A percentile compares a stretch with the other conserved stretches of the same genome.
These are phyloP conservation scores for Juglanconis oblonga DNA, from an alignment of 2,329 filamentous ascomycete species.

Conservation along the genomic window DNA sequence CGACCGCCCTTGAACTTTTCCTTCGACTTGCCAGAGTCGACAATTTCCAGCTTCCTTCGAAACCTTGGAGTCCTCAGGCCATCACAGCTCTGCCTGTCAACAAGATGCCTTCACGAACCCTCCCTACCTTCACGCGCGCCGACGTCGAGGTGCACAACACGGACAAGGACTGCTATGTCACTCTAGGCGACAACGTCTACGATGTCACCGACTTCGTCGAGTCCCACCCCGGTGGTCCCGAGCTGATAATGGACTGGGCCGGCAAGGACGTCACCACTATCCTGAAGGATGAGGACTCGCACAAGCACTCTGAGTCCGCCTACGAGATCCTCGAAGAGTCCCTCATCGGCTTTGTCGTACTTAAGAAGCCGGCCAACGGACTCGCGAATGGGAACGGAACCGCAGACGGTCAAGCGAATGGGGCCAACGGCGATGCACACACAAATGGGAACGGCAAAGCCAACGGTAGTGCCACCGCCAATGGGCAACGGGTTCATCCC, in stretches of 20 bases:
- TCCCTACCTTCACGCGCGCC: constrained; percentile 77
- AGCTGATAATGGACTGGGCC: constrained; percentile 84
- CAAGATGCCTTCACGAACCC: constrained; percentile 72
- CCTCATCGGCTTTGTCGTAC: constrained; percentile 75
- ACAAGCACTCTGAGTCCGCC: constrained; percentile 85
- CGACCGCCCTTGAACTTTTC: not conserved
- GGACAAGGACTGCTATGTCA: constrained; percentile 86
- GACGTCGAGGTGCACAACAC: constrained; percentile 82
- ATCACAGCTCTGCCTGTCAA: constrained; percentile 13
- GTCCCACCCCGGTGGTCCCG: constrained; percentile 85
- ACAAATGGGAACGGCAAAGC: constrained; percentile 33
- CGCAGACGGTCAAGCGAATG: constrained; percentile 20
- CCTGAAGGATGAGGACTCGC: constrained; percentile 77
- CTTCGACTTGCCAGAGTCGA: not conserved
- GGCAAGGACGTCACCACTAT: constrained; percentile 84
- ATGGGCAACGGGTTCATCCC: constrained; percentile 43
- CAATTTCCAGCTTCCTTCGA: not conserved
- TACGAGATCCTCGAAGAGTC: constrained; percentile 92
- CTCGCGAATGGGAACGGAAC: constrained; percentile 36
- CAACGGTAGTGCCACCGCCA: constrained; percentile 28
- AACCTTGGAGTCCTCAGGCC: not conserved
- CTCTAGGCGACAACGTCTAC: constrained; percentile 84
- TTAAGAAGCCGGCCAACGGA: constrained; percentile 48
- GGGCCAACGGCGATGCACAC: constrained; percentile 30
- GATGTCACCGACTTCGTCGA: constrained; percentile 90